Conservation (phyloP, 805 yeast species). For the Spathaspora sp. region DNA sequence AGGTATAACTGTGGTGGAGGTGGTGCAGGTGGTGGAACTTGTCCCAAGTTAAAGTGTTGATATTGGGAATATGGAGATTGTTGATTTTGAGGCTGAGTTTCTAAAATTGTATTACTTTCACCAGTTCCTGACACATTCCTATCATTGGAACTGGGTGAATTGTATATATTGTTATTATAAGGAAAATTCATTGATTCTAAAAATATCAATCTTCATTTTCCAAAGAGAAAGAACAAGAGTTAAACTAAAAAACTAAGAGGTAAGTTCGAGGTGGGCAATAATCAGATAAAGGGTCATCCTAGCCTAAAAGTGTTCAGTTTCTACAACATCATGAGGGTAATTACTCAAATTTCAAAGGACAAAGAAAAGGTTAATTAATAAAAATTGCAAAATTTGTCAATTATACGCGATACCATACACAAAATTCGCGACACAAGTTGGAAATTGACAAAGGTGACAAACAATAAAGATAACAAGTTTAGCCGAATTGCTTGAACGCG, state of each 20-base stretch:
- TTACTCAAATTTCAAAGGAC: background rate
- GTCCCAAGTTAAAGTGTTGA: background rate
- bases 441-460: background rate
- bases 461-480: background rate
- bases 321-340: background rate
- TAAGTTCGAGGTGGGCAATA: background rate
- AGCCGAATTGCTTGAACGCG: background rate
- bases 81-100: background rate
- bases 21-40: background rate
- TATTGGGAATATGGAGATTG: background rate
- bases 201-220: background rate
- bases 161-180: background rate
- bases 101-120: background rate
- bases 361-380: background rate
- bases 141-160: background rate
- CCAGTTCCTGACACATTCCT: background rate
- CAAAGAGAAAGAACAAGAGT: background rate
- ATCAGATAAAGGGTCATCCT: background rate
- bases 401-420: background rate
- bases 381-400: background rate
- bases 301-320: background rate
- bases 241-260: background rate
- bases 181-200: background rate
- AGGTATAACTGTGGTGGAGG: background rate
- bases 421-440: background rate